Evolutionary conservation across 345 rosid genomes (phyloP).

Genomic region (Crucihimalaya himalaica): DNA sequence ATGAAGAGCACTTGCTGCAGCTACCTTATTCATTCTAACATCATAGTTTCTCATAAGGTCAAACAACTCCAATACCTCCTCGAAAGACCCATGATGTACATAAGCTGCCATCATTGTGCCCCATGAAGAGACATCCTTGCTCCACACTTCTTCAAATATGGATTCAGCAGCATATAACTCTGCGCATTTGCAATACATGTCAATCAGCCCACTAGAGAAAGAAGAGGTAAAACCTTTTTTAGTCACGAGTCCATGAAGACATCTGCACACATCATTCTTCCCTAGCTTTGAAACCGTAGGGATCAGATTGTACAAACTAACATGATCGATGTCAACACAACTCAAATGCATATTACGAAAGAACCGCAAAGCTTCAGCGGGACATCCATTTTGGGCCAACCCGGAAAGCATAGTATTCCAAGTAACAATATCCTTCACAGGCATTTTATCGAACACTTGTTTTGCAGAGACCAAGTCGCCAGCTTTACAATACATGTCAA

Average conservation of each 20-base stretch:
- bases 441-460: conserved; percentile 57
- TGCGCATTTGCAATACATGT: conserved; percentile 54
- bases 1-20: conserved; percentile 47
- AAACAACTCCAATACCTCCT: conserved; percentile 51
- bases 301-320: conserved; percentile 55
- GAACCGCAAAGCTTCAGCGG: conserved; percentile 42
- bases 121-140: conserved; percentile 48
- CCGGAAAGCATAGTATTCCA: conserved; percentile 63
- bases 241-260: conserved; percentile 55
- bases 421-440: conserved; percentile 48
- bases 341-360: conserved; percentile 46
- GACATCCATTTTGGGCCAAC: conserved; percentile 41
- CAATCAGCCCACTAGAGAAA: conserved; percentile 57
- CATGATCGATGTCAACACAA: conserved; percentile 44
- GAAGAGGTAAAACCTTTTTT: conserved; percentile 44
- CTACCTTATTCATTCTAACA: conserved; percentile 48
- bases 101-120: conserved; percentile 63
- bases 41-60: conserved; percentile 40
- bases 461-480: conserved; percentile 48
- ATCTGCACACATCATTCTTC: conserved; percentile 45
- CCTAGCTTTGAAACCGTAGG: conserved; percentile 61
- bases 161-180: conserved; percentile 43
- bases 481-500: conserved; percentile 55
- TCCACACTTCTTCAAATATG: conserved; percentile 43
- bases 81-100: conserved; percentile 48